phyloP scores from a whole-genome alignment of 371 early-diverging fungal genomes.

The Mortierella sp. region DNA sequence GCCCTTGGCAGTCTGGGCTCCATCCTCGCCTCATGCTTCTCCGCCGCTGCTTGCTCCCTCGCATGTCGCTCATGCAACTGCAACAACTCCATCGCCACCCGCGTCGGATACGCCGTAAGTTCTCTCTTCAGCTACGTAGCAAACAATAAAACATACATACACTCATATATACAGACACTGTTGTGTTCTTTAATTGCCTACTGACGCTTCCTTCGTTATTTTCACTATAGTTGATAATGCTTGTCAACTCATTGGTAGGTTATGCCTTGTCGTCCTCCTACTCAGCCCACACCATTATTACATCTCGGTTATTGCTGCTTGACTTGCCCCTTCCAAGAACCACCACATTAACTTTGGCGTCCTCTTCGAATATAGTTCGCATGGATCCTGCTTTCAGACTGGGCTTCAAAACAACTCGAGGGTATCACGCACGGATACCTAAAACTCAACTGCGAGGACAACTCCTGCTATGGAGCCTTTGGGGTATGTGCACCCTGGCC shows the following conservation, averaged over 20 bases:
- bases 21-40: slow-evolving; percentile 72
- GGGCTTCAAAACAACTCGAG: slow-evolving; percentile 91
- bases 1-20: slow-evolving; percentile 64
- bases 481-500: slow-evolving; percentile 73
- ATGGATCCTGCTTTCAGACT: slow-evolving; percentile 89
- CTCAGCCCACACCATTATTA: background rate
- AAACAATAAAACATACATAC: too few relatives aligned
- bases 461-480: slow-evolving; percentile 90
- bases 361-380: slow-evolving; percentile 58
- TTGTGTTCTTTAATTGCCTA: background rate
- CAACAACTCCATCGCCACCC: slow-evolving; percentile 78
- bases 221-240: slow-evolving; percentile 40
- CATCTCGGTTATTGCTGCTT: background rate
- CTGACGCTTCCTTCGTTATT: background rate
- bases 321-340: slow-evolving; percentile 62
- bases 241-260: slow-evolving; percentile 53
- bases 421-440: slow-evolving; percentile 86
- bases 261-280: background rate
- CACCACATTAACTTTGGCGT: slow-evolving; percentile 73
- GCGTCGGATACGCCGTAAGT: slow-evolving; percentile 83
- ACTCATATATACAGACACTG: background rate
- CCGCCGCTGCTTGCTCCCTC: slow-evolving; percentile 75
- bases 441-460: slow-evolving; percentile 88
- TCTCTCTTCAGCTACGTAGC: too few relatives aligned
- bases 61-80: slow-evolving; percentile 78